phyloP scores from a whole-genome alignment of 805 yeast genomes.

The Lachancea kluyveri region DNA sequence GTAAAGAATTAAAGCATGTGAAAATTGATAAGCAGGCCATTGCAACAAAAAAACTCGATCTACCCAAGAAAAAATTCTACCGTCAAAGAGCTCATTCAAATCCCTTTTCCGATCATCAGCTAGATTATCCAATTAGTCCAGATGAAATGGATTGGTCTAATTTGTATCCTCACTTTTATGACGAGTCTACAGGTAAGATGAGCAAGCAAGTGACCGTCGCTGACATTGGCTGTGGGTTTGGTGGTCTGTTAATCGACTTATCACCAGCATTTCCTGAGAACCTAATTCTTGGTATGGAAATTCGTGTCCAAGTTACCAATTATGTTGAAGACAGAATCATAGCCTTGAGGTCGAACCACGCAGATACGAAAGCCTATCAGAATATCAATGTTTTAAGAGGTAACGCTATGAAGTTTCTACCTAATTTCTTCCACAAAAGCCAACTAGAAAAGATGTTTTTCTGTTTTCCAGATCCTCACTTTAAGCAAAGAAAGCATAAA shows the following conservation, averaged over 20 bases:
- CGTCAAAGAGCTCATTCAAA: slow-evolving; percentile 97
- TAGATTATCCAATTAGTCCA: slow-evolving; percentile 83
- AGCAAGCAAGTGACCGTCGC: slow-evolving; percentile 71
- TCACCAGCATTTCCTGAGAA: slow-evolving; percentile 71
- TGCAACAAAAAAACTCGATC: slow-evolving; percentile 32
- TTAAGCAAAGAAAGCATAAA: slow-evolving; percentile 94
- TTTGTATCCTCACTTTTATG: slow-evolving; percentile 59
- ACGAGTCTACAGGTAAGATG: slow-evolving; percentile 37
- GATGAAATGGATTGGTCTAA: slow-evolving; percentile 80
- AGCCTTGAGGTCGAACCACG: slow-evolving; percentile 58
- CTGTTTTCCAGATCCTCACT: slow-evolving; percentile 99
- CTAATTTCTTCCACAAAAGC: slow-evolving; percentile 81
- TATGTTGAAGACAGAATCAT: slow-evolving; percentile 93
- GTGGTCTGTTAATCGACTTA: slow-evolving; percentile 78
- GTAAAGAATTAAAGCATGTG: slow-evolving; percentile 43
- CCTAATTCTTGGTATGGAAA: slow-evolving; percentile 90
- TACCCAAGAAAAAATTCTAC: slow-evolving; percentile 82
- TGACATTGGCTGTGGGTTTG: slow-evolving; percentile 97
- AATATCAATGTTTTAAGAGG: slow-evolving; percentile 89
- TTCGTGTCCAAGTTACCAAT: slow-evolving; percentile 94
- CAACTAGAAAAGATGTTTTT: slow-evolving; percentile 90
- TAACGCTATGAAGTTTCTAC: slow-evolving; percentile 95
- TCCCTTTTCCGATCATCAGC: slow-evolving; percentile 91
- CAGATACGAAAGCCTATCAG: slow-evolving; percentile 45
- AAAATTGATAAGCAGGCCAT: slow-evolving; percentile 34